Evolutionary conservation across 2,329 filamentous ascomycete species (phyloP).

Genomic region (Pseudogymnoascus sp.): DNA sequence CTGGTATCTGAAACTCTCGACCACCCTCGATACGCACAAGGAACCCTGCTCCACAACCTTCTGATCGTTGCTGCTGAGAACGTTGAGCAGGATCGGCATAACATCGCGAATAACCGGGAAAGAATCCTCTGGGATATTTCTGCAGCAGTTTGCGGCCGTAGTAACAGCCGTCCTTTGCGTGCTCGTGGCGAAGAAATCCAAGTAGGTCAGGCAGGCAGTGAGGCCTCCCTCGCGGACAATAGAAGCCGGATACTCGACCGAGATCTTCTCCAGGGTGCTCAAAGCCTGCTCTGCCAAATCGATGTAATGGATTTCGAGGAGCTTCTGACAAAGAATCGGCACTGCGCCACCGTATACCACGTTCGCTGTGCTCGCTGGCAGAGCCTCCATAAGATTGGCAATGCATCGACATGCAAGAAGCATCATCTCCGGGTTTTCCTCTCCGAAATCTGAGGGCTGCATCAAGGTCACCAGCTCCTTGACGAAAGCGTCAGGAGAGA

Average conservation of each 20-base stretch:
- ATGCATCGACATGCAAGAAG: constrained; percentile 90
- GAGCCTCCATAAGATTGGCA: constrained; percentile 94
- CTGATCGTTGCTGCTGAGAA: constrained; percentile 86
- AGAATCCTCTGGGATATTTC: constrained; percentile 89
- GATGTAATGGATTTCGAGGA: constrained; percentile 94
- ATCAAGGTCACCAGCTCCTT: constrained; percentile 89
- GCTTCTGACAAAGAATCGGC: constrained; percentile 86
- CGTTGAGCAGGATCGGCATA: constrained; percentile 90
- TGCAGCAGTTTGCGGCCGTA: constrained; percentile 95
- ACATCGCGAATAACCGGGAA: constrained; percentile 88
- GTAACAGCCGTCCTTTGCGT: constrained; percentile 95
- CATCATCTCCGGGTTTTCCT: constrained; percentile 96
- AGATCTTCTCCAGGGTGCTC: constrained; percentile 96
- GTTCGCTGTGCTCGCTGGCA: constrained; percentile 86
- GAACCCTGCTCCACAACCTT: constrained; percentile 96
- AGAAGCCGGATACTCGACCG: constrained; percentile 85
- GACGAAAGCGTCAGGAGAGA: constrained; percentile 87
- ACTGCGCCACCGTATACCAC: constrained; percentile 97
- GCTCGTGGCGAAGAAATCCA: constrained; percentile 96
- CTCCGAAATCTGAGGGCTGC: constrained; percentile 76
- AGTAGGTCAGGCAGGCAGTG: constrained; percentile 88
- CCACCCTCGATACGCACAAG: constrained; percentile 87
- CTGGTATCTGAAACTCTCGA: constrained; percentile 92
- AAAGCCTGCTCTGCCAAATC: constrained; percentile 94
- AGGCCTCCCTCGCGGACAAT: constrained; percentile 94